Percentiles rank a stretch among this genome's conserved stretches.
These are phyloP conservation scores for Nadsonia commutata DNA, from an alignment of 1,139 yeast genomes.

Conservation along the genomic window DNA sequence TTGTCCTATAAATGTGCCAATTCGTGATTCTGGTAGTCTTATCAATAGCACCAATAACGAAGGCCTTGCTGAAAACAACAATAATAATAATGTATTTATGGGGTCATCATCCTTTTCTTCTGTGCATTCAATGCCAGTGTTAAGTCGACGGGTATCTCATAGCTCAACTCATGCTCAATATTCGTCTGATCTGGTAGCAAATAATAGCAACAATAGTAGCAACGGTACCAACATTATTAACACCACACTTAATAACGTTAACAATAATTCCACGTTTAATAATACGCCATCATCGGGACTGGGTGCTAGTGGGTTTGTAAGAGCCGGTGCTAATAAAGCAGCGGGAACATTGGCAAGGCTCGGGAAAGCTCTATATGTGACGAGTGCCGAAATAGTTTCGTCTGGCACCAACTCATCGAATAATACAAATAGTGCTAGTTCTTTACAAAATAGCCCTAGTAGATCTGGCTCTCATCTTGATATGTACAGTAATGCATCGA, in stretches of 20 bases:
- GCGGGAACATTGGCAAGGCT: constrained; percentile 19
- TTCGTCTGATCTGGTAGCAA: not conserved
- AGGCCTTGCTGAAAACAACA: not conserved
- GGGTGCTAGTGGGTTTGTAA: not conserved
- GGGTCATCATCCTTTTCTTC: not conserved
- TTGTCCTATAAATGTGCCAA: not conserved
- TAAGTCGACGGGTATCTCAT: not conserved
- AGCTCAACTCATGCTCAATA: not conserved
- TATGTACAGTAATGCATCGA: too few relatives aligned
- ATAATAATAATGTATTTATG: not conserved
- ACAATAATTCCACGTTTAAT: not conserved
- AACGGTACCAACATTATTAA: too few relatives aligned
- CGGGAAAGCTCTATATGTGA: constrained; percentile 19
- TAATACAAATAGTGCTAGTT: not conserved
- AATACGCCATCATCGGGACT: not conserved
- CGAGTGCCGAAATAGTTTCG: constrained; percentile 8
- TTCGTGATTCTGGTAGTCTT: not conserved
- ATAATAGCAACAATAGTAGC: not conserved
- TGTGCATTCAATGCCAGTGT: not conserved
- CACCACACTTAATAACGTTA: not conserved
- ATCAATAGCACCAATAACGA: not conserved
- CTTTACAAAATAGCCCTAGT: not conserved
- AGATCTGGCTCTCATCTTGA: not conserved
- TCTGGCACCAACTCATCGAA: constrained; percentile 6
- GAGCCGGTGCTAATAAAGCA: constrained; percentile 13